phyloP scores from a whole-genome alignment of 257 asterid genomes.

The Solanum megistacrolobum region DNA sequence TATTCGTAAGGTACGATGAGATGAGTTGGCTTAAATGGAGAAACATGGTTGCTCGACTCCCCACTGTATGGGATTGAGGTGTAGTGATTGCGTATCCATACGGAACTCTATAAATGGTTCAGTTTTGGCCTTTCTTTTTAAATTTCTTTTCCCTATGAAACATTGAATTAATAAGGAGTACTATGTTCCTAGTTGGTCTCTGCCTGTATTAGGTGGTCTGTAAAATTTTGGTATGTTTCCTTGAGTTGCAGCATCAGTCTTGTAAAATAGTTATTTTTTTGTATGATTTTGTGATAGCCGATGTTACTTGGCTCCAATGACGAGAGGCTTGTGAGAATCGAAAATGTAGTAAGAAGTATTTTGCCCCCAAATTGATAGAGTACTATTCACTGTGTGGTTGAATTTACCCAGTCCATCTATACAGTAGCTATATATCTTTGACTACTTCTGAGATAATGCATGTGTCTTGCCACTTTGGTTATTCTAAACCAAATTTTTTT shows the following conservation, averaged over 20 bases:
- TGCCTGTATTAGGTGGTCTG: neutral
- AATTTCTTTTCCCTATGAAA: neutral
- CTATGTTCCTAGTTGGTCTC: neutral
- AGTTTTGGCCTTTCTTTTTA: neutral
- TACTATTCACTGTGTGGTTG: neutral
- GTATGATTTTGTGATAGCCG: neutral
- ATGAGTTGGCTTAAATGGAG: neutral
- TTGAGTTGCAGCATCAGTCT: neutral
- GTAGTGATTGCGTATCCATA: neutral
- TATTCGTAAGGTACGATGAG: neutral
- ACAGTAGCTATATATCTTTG: neutral
- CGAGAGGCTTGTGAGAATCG: neutral
- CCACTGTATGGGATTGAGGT: neutral
- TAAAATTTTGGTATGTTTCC: neutral
- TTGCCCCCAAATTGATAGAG: neutral
- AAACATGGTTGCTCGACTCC: neutral
- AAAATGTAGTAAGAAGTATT: neutral
- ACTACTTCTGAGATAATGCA: neutral
- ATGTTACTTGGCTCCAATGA: neutral
- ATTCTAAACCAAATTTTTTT: neutral
- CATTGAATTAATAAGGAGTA: neutral
- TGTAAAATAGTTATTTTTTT: neutral
- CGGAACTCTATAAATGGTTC: neutral
- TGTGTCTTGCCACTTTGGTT: neutral
- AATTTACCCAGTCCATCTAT: neutral